phyloP scores from a whole-genome alignment of 2,329 filamentous ascomycete species.

The Fusarium hainanense region DNA sequence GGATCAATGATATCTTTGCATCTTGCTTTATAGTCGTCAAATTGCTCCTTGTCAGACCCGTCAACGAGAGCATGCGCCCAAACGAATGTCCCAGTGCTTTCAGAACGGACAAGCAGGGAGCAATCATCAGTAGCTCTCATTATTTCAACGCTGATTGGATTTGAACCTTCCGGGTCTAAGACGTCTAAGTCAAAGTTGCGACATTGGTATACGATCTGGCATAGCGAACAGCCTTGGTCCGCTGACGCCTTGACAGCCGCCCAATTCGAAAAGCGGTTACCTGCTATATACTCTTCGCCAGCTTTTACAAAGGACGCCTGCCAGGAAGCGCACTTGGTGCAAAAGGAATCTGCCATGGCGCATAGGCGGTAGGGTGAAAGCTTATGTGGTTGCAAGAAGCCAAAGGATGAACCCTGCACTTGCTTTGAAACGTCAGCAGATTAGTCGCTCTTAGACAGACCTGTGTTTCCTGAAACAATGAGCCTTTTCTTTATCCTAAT shows the following conservation, averaged over 20 bases:
- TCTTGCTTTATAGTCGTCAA: fast-evolving
- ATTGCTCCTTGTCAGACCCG: fast-evolving
- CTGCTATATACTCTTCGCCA: fast-evolving
- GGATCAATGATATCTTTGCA: fast-evolving
- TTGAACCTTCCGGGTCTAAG: fast-evolving
- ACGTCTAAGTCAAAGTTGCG: background rate
- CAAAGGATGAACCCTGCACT: too few relatives aligned
- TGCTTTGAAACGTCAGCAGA: too few relatives aligned
- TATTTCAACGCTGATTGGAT: fast-evolving
- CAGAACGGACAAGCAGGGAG: fast-evolving
- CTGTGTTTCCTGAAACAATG: too few relatives aligned
- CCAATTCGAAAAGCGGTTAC: background rate
- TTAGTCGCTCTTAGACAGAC: too few relatives aligned
- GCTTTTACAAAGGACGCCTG: too few relatives aligned
- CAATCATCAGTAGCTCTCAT: fast-evolving
- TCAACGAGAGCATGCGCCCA: too few relatives aligned
- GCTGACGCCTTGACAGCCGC: background rate
- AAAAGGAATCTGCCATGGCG: too few relatives aligned
- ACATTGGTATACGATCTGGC: background rate
- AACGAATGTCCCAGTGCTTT: fast-evolving
- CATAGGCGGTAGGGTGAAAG: too few relatives aligned
- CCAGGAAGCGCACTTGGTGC: too few relatives aligned
- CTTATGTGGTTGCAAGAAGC: too few relatives aligned
- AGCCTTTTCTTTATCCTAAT: too few relatives aligned
- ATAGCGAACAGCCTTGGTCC: background rate